Percentiles rank a stretch among this genome's conserved stretches.
Conservation (phyloP, 2,329 filamentous ascomycete genomes). For the Aspergillus cejpii region DNA sequence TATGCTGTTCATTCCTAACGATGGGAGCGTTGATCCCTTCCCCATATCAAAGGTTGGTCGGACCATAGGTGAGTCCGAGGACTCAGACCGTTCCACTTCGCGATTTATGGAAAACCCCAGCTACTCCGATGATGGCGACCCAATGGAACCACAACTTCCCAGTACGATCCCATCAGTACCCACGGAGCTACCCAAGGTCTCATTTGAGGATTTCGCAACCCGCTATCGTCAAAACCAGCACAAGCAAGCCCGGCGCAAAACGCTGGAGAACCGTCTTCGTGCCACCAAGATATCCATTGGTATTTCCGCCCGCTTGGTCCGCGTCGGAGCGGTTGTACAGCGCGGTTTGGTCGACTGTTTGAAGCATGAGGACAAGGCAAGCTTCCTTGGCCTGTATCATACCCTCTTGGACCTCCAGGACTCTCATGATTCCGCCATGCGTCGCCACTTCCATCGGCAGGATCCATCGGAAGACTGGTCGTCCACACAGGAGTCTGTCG, state of each 20-base stretch:
- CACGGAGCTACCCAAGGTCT: slow-evolving; percentile 25
- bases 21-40: slow-evolving; percentile 7
- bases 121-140: slow-evolving; percentile 17
- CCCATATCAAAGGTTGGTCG: slow-evolving; percentile 17
- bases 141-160: slow-evolving; percentile 5
- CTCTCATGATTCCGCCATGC: slow-evolving; percentile 33
- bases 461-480: slow-evolving; percentile 31
- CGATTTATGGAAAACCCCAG: slow-evolving; percentile 18
- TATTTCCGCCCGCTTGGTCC: slow-evolving; percentile 38
- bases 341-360: slow-evolving; percentile 42
- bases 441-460: slow-evolving; percentile 28
- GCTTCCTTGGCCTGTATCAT: slow-evolving; percentile 41
- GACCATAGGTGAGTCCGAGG: slow-evolving; percentile 32
- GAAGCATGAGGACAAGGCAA: slow-evolving; percentile 41
- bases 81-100: slow-evolving; percentile 27
- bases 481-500: slow-evolving; percentile 34
- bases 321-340: slow-evolving; percentile 38
- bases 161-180: slow-evolving; percentile 9
- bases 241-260: slow-evolving; percentile 37
- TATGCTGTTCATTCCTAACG: slow-evolving; percentile 12
- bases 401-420: slow-evolving; percentile 42
- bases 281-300: slow-evolving; percentile 40
- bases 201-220: slow-evolving; percentile 42
- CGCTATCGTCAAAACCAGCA: slow-evolving; percentile 39
- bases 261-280: slow-evolving; percentile 36